phyloP scores from a whole-genome alignment of 306 rosid species.

The Datisca glomerata region DNA sequence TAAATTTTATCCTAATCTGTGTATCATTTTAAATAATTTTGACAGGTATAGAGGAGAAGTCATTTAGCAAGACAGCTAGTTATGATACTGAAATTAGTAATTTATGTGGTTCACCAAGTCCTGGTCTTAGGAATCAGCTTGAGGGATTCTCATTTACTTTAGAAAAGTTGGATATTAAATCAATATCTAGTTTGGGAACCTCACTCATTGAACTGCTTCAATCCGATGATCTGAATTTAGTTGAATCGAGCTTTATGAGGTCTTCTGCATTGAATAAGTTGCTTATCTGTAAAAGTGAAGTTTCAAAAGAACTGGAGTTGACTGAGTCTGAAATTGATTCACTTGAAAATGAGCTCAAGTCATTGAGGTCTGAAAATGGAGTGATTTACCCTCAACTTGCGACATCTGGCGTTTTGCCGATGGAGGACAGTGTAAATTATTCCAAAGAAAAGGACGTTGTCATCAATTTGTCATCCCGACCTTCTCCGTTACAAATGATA shows the following conservation, averaged over 20 bases:
- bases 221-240: conserved; percentile 45
- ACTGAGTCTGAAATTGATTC: conserved; percentile 87
- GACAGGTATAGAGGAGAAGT: conserved; percentile 74
- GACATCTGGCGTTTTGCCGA: conserved; percentile 32
- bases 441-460: conserved; percentile 27
- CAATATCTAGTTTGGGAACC: conserved; percentile 41
- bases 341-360: conserved; percentile 74
- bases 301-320: conserved; percentile 75
- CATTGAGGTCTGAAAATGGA: conserved; percentile 34
- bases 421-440: conserved; percentile 20
- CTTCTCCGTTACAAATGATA: conserved; percentile 30
- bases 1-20: neutral
- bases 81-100: conserved; percentile 42
- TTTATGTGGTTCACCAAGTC: conserved; percentile 39
- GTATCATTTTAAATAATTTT: too few relatives aligned
- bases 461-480: conserved; percentile 29
- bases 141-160: conserved; percentile 43
- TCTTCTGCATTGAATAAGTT: conserved; percentile 60
- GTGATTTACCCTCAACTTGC: conserved; percentile 28
- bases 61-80: conserved; percentile 37
- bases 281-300: conserved; percentile 68
- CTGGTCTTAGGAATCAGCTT: conserved; percentile 31
- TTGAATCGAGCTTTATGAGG: conserved; percentile 37
- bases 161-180: conserved; percentile 50
- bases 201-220: conserved; percentile 51